A percentile compares a stretch with the other conserved stretches of the same genome.
Evolutionary conservation across 2,329 filamentous ascomycete species (phyloP).

Genomic region (Fusarium mundagurra): DNA sequence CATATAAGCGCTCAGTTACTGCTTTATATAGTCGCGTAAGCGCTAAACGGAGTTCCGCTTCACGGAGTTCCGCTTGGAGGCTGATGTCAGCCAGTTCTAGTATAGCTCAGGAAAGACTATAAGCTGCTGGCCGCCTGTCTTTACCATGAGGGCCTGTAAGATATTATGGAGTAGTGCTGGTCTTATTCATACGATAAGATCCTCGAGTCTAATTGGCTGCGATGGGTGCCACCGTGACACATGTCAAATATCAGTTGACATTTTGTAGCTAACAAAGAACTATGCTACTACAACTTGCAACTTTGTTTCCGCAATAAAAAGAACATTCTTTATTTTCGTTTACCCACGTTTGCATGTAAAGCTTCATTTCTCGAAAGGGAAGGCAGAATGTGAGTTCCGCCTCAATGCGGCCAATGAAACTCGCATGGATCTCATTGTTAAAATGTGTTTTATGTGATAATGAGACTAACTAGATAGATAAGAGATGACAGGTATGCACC

Average conservation of each 20-base stretch:
- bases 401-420: neutral
- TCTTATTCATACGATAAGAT: neutral
- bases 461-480: rapidly evolving
- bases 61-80: neutral
- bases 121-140: neutral
- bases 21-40: neutral
- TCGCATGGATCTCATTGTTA: neutral
- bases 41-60: neutral
- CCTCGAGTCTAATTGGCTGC: rapidly evolving
- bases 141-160: neutral
- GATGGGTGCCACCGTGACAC: rapidly evolving
- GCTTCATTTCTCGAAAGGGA: rapidly evolving
- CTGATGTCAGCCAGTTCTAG: neutral
- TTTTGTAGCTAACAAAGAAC: neutral
- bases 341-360: neutral
- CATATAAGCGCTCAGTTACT: rapidly evolving
- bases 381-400: neutral
- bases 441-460: neutral
- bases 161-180: neutral
- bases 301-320: neutral
- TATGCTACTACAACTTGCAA: rapidly evolving
- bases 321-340: rapidly evolving
- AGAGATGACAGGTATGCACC: neutral
- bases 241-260: neutral
- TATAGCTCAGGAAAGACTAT: neutral